These are phyloP conservation scores for Aspergillus funiculosus DNA, from an alignment of 495 filamentous ascomycete genomes.

Conservation along the genomic window DNA sequence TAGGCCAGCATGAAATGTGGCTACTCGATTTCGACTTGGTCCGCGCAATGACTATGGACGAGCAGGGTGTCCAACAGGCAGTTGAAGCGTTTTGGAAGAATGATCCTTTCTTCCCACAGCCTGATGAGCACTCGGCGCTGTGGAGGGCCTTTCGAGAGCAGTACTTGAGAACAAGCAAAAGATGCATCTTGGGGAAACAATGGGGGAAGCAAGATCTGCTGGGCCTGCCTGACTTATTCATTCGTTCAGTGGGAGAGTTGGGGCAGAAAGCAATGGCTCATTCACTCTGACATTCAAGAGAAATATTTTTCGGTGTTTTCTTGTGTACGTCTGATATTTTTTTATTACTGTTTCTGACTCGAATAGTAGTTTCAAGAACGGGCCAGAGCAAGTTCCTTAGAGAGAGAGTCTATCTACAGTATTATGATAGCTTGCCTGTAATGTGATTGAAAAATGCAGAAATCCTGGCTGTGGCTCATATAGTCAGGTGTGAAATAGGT, in stretches of 20 bases:
- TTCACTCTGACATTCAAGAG: too few species aligned
- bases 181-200: background rate
- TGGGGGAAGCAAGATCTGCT: background rate
- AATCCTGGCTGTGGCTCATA: too few species aligned
- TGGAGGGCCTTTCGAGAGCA: conserved; percentile 30
- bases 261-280: background rate
- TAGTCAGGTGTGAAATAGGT: too few species aligned
- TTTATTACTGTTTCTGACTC: too few species aligned
- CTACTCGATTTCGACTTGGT: conserved; percentile 45
- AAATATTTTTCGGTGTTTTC: too few species aligned
- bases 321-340: too few species aligned
- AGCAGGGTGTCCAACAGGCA: conserved; percentile 27
- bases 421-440: too few species aligned
- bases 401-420: too few species aligned
- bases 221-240: conserved; percentile 2
- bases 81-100: conserved; percentile 32
- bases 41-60: conserved; percentile 27
- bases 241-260: background rate
- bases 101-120: conserved; percentile 40
- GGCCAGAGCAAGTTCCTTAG: too few species aligned
- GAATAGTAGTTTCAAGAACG: too few species aligned
- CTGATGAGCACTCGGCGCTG: conserved; percentile 16
- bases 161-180: conserved; percentile 8
- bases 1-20: conserved; percentile 32
- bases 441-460: too few species aligned